Conservation (phyloP, 2,329 filamentous ascomycete genomes). For the Emergomyces africanus region DNA sequence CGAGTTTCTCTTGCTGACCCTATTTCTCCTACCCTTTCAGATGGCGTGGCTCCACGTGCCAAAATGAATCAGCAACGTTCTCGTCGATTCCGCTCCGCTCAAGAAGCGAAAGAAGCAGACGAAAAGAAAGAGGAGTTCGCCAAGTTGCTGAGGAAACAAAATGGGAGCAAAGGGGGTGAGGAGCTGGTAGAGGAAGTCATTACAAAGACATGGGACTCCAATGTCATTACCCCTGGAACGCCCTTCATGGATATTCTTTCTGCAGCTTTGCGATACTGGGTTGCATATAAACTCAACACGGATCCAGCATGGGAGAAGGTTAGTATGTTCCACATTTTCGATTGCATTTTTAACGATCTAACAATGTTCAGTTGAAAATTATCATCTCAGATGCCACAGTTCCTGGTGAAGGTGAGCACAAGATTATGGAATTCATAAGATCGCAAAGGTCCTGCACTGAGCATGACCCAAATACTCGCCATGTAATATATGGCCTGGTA, state of each 20-base stretch:
- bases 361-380: constrained; percentile 56
- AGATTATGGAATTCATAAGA: constrained; percentile 97
- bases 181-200: constrained; percentile 48
- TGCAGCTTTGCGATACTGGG: constrained; percentile 85
- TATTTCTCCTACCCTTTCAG: constrained; percentile 34
- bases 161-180: constrained; percentile 49
- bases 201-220: constrained; percentile 88
- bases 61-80: constrained; percentile 99
- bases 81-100: constrained; percentile 83
- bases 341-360: constrained; percentile 11
- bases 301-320: constrained; percentile 85
- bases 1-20: constrained; percentile 6
- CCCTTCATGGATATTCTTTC: constrained; percentile 98
- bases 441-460: constrained; percentile 83
- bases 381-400: constrained; percentile 98
- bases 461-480: constrained; percentile 90
- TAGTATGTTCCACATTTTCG: constrained; percentile 6
- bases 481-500: constrained; percentile 87
- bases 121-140: constrained; percentile 79
- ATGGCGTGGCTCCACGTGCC: constrained; percentile 91
- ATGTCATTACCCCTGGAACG: constrained; percentile 85
- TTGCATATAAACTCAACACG: constrained; percentile 92
- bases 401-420: constrained; percentile 95
- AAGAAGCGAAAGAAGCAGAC: constrained; percentile 90
- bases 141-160: constrained; percentile 70